Conservation (phyloP, 257 asterid species). For the Nicotiana noctiflora region DNA sequence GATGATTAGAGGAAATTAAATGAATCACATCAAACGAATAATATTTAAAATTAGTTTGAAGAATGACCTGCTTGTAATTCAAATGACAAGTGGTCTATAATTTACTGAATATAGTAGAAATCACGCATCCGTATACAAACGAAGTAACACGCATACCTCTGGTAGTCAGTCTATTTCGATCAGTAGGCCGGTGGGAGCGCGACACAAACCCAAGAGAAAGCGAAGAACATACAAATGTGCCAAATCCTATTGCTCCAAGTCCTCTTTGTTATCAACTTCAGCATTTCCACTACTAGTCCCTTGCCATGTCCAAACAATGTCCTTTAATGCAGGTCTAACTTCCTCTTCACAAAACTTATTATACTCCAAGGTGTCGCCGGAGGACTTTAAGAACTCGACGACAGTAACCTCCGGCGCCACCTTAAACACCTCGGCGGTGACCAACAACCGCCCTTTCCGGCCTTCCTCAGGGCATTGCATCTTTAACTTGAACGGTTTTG, state of each 20-base stretch:
- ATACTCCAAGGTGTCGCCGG: constrained; percentile 62
- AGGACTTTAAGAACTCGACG: constrained; percentile 52
- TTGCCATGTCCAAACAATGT: constrained; percentile 27
- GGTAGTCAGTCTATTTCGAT: constrained; percentile 16
- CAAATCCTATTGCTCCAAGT: not conserved
- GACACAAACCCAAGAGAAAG: not conserved
- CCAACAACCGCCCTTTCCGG: constrained; percentile 19
- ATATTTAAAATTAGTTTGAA: not conserved
- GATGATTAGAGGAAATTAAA: not conserved
- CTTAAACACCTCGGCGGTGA: constrained; percentile 29
- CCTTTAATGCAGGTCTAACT: constrained; percentile 50
- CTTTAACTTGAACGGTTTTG: constrained; percentile 17
- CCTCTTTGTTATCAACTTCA: not conserved
- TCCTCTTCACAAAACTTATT: constrained; percentile 53
- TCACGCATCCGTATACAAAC: constrained; percentile 9
- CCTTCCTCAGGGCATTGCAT: constrained; percentile 17
- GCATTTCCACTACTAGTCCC: not conserved
- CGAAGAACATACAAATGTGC: not conserved
- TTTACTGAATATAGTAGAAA: too few species aligned
- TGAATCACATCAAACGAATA: not conserved
- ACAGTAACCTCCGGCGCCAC: constrained; percentile 58
- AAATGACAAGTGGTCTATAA: not conserved
- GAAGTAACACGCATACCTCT: constrained; percentile 21
- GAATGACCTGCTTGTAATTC: not conserved
- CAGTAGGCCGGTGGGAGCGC: not conserved